Evolutionary conservation across 495 filamentous ascomycete species (phyloP).

Genomic region (Tuber aestivum): DNA sequence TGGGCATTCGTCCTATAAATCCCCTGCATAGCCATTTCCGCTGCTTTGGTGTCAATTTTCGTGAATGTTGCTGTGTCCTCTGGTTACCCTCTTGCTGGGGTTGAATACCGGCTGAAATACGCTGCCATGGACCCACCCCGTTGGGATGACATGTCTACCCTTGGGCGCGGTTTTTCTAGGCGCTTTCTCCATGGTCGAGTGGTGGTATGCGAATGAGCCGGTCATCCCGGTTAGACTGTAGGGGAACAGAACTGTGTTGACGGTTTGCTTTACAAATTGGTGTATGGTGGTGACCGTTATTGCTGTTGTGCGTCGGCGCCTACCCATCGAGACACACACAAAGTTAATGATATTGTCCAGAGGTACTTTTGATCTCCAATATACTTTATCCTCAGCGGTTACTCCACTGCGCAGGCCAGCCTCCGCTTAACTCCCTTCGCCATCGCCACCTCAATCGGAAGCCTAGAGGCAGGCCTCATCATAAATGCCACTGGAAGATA

Average conservation of each 20-base stretch:
- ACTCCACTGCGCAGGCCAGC: conserved; percentile 64
- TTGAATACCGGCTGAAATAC: conserved; percentile 81
- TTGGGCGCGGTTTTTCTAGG: conserved; percentile 50
- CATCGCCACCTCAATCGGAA: conserved; percentile 65
- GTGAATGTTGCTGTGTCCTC: conserved; percentile 60
- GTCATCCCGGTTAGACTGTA: conserved; percentile 79
- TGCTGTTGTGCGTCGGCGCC: conserved; percentile 17
- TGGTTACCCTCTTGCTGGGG: conserved; percentile 72
- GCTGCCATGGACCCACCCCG: conserved; percentile 75
- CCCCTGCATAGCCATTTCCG: conserved; percentile 52
- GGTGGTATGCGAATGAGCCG: conserved; percentile 62
- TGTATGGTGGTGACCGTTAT: conserved; percentile 52
- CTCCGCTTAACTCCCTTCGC: conserved; percentile 60
- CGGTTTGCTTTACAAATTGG: conserved; percentile 73
- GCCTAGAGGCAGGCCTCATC: conserved; percentile 62
- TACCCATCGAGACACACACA: neutral
- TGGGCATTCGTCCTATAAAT: conserved; percentile 87
- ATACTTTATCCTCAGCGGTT: conserved; percentile 71
- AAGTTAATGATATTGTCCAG: conserved; percentile 13
- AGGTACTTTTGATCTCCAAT: conserved; percentile 70
- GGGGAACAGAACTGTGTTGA: conserved; percentile 62
- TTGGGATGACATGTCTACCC: conserved; percentile 65
- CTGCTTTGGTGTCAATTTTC: conserved; percentile 58
- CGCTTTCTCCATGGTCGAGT: conserved; percentile 61
- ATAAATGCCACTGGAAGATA: conserved; percentile 77